Base-by-base conservation (phyloP, 306 rosid species). In the Vicia sativa region DNA sequence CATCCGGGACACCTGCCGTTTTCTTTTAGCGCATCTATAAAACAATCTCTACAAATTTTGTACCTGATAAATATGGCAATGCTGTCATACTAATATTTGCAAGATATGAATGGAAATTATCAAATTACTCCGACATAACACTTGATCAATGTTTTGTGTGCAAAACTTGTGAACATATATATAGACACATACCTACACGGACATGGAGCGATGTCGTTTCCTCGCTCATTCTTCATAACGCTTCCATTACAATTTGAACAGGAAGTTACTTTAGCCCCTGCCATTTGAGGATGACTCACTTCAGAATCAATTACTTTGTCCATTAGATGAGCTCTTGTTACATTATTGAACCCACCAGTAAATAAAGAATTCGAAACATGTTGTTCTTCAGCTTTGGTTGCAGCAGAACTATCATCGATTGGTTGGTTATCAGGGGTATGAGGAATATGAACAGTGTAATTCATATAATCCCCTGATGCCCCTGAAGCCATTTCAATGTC, bases 231-330 rank as follows among this genome's bases (percentile, higher is more conserved):
- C 84, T 82, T 92, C 98, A 86, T 84, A 62, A 87, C 89, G 63
- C 83, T 92, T 38, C 95, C 95, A 77, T 89, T 89, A 69, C 98
- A 92, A 46, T 89, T 80, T 1, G 84, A 67, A 67, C 96, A 92
- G 0, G 95, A 71, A 34, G 98, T 89, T 11, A 92, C 98, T 75
- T 86, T 92, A 58, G 98, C 75, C 6, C 98, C 98, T 0, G 98
- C 96, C 96, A 92, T 92, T 54, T 92, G 98, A 37, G 98, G 96
- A 74, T 89, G 96, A 39, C 53, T 81, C 0, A 89, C 98, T 75
- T 87, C 88, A 0, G 98, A 87, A 56, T 92, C 95, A 2, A 89
- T 92, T 3, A 89, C 98, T 78, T 87, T 92, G 59, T 92, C 98
- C 98, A 92, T 92, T 11, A 92, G 77, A 78, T 89, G 98, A 0